Evolutionary conservation across 2,329 filamentous ascomycete genomes (phyloP).

Genomic region (Penicillium verrucosum): DNA sequence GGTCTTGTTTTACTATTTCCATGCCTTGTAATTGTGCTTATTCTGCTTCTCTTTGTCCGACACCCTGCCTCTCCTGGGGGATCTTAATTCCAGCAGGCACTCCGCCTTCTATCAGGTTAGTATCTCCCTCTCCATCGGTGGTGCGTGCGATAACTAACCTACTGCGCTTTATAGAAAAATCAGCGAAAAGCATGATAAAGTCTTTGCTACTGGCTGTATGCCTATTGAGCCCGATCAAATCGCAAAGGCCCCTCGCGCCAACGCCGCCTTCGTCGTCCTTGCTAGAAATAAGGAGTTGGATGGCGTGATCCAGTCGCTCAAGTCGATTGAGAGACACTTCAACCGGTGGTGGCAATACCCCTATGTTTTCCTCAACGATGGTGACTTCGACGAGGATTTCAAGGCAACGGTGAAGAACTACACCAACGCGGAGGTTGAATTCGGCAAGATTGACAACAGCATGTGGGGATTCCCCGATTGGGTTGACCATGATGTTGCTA

Average conservation of each 20-base stretch:
- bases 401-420: constrained; percentile 84
- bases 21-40: constrained; percentile 83
- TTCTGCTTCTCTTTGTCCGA: constrained; percentile 82
- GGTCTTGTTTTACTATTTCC: constrained; percentile 92
- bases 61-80: constrained; percentile 77
- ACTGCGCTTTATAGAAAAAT: constrained; percentile 66
- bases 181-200: constrained; percentile 94
- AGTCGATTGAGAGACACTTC: constrained; percentile 97
- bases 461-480: constrained; percentile 98
- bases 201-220: constrained; percentile 87
- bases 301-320: constrained; percentile 92
- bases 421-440: constrained; percentile 83
- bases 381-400: constrained; percentile 93
- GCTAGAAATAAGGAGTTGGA: constrained; percentile 95
- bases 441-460: constrained; percentile 82
- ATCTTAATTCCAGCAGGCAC: constrained; percentile 85
- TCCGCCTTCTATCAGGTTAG: constrained; percentile 84
- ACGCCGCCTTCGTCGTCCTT: constrained; percentile 92
- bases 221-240: constrained; percentile 65
- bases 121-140: constrained; percentile 11
- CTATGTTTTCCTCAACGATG: constrained; percentile 97
- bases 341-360: constrained; percentile 99
- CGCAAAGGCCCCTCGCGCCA: constrained; percentile 65
- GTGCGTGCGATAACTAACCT: constrained; percentile 15
- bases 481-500: constrained; percentile 89